Evolutionary conservation across 345 rosid genomes (phyloP).

Genomic region (Citrus cavaleriei): DNA sequence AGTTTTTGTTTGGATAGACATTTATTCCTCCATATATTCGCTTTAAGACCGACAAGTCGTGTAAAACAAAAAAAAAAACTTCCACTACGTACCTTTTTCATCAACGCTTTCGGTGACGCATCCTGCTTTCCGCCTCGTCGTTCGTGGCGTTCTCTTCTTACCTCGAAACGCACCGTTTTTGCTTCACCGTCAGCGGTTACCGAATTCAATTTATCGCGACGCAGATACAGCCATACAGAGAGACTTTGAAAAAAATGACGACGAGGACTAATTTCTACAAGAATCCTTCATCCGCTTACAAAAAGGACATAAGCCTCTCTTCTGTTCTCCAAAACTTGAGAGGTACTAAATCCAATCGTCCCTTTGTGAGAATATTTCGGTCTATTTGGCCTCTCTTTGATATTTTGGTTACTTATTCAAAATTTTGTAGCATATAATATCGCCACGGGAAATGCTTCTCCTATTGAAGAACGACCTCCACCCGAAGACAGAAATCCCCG

Average conservation of each 20-base stretch:
- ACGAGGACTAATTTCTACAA: slow-evolving; percentile 68
- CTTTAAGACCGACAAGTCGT: not conserved
- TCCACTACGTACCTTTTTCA: too few species aligned
- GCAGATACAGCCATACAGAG: not conserved
- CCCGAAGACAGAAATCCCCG: slow-evolving; percentile 10
- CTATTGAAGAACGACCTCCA: slow-evolving; percentile 21
- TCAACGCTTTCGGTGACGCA: too few species aligned
- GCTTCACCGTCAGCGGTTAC: not conserved
- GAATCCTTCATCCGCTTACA: slow-evolving; percentile 56
- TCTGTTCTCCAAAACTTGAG: slow-evolving; percentile 63
- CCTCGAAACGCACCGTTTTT: not conserved
- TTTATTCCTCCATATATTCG: not conserved
- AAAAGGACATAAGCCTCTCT: slow-evolving; percentile 49
- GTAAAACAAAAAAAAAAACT: not conserved
- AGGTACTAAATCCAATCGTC: slow-evolving; percentile 24
- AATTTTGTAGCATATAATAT: slow-evolving; percentile 44
- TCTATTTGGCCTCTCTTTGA: not conserved
- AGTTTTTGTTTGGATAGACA: not conserved
- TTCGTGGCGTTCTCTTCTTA: not conserved
- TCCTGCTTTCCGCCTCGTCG: not conserved
- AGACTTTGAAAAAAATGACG: slow-evolving; percentile 24
- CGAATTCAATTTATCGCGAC: not conserved
- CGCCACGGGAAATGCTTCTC: slow-evolving; percentile 53
- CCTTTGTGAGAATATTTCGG: not conserved
- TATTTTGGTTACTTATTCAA: not conserved